Conservation (phyloP, 139 green algal genomes). For the Ettlia oleoabundans region DNA sequence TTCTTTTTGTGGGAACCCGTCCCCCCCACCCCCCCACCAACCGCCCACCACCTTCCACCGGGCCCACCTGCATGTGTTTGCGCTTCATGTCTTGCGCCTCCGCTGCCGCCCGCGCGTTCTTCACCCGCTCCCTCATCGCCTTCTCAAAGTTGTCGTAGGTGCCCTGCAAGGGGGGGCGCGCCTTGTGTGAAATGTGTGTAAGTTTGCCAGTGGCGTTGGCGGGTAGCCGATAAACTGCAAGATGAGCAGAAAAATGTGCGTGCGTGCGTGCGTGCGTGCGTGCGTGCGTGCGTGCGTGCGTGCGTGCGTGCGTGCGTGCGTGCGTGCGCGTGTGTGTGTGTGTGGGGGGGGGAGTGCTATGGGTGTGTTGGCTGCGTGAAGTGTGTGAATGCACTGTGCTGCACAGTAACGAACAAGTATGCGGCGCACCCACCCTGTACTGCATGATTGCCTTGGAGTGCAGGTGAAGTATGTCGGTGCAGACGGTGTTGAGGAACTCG, state of each 20-base stretch:
- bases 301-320: too few species aligned
- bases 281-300: too few species aligned
- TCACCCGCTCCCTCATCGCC: conserved; percentile 48
- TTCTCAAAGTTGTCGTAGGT: conserved; percentile 81
- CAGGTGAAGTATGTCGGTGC: conserved; percentile 91
- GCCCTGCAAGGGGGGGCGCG: conserved; percentile 44
- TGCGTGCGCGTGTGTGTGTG: neutral
- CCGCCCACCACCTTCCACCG: neutral
- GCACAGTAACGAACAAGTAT: neutral
- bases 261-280: too few species aligned
- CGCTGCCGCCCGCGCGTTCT: conserved; percentile 67
- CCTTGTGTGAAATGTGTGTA: neutral
- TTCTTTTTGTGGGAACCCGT: neutral
- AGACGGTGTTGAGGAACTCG: conserved; percentile 89
- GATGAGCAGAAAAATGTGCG: too few species aligned
- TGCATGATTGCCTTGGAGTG: conserved; percentile 67
- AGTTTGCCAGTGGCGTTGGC: too few species aligned
- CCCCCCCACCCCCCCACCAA: neutral
- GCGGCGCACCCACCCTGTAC: conserved; percentile 58
- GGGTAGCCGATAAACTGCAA: too few species aligned
- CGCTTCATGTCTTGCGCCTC: conserved; percentile 72
- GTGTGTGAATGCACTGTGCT: neutral
- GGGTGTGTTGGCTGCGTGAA: too few species aligned
- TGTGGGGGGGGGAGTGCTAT: neutral
- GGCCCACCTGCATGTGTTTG: conserved; percentile 78